These are phyloP conservation scores for Fusarium musae DNA, from an alignment of 2,329 filamentous ascomycete species.

Conservation along the genomic window DNA sequence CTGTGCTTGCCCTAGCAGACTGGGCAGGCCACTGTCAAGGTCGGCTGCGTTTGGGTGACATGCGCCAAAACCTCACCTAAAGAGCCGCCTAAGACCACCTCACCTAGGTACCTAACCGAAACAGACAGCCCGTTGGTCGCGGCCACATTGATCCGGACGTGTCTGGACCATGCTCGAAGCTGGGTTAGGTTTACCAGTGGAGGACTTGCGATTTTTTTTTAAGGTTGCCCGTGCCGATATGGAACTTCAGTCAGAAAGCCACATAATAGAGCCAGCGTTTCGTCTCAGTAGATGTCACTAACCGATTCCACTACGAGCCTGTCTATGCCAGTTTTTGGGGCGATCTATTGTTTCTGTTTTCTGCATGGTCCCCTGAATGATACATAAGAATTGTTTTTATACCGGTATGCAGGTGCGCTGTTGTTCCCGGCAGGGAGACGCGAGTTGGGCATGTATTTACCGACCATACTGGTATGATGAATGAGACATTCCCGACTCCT, in stretches of 20 bases:
- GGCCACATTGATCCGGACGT: not conserved
- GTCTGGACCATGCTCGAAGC: slow-evolving; percentile 13
- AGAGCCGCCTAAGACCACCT: slow-evolving; percentile 9
- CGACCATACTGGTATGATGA: too few species aligned
- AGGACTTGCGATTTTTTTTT: not conserved
- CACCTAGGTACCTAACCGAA: not conserved
- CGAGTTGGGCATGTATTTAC: not conserved
- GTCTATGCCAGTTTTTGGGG: not conserved
- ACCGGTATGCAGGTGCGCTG: not conserved
- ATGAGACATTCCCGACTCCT: not conserved
- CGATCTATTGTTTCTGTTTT: slow-evolving; percentile 27
- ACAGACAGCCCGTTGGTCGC: slow-evolving; percentile 5
- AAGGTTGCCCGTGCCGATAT: slow-evolving; percentile 8
- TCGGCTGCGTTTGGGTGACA: not conserved
- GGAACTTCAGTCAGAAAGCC: slow-evolving; percentile 2
- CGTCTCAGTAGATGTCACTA: slow-evolving; percentile 4
- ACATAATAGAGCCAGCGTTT: slow-evolving; percentile 8
- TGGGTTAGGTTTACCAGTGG: slow-evolving; percentile 6
- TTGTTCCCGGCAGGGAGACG: not conserved
- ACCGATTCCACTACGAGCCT: slow-evolving; percentile 12
- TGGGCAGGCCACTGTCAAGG: not conserved
- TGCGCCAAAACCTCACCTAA: not conserved
- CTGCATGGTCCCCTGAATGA: slow-evolving; percentile 8
- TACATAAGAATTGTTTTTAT: not conserved
- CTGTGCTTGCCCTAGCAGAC: slow-evolving; percentile 5